Base-by-base conservation (phyloP, 176 grass and related monocot species). In the Carex parvula region DNA sequence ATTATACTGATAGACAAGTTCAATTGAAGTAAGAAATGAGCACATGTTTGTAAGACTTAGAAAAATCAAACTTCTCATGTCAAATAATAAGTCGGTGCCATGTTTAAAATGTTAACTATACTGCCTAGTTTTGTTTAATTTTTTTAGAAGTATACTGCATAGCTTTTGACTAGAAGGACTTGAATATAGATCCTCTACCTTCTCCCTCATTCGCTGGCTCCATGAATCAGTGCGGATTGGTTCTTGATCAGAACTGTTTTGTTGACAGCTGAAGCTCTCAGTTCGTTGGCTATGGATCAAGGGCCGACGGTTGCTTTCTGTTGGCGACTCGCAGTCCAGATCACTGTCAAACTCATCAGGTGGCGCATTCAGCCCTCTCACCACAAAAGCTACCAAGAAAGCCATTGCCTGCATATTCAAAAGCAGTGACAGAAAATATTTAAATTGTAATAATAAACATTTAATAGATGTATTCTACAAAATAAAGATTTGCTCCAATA, bases 181-280 rank as follows among this genome's bases (percentile, higher is more conserved):
- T 76, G 72, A 15, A 55, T 60, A 26, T 30, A 67, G 24, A 46
- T 53, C 39, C n/a, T 48, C 12, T 82, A 82, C 80, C 80, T 82
- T 82, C 44, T 82, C 61, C 37, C 80, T 66, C 80, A 82, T 82
- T 64, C 61, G 80, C 14, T 66, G 80, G 39, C 80, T 82, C 80
- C 80, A 82, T 4, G 80, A 67, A 65, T 82, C 63, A 29, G 14
- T 82, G 46, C 41, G 20, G 62, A 39, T 42, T 63, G 20, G 17
- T 13, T 54, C 61, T 46, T 82, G 80, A 44, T 53, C 42, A 16
- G 7, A 50, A 48, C 41, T 17, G 20, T 82, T 64, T 46, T 67
- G 61, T 82, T 50, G 80, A 64, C 67, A 41, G 16, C 7, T 22
- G n/a, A 14, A 66, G 56, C 59, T 64, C 37, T 82, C 61, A 35